Evolutionary conservation across 345 rosid species (phyloP), one percentile per base, ranked within the genome.

Genomic region (Litchi chinensis): DNA sequence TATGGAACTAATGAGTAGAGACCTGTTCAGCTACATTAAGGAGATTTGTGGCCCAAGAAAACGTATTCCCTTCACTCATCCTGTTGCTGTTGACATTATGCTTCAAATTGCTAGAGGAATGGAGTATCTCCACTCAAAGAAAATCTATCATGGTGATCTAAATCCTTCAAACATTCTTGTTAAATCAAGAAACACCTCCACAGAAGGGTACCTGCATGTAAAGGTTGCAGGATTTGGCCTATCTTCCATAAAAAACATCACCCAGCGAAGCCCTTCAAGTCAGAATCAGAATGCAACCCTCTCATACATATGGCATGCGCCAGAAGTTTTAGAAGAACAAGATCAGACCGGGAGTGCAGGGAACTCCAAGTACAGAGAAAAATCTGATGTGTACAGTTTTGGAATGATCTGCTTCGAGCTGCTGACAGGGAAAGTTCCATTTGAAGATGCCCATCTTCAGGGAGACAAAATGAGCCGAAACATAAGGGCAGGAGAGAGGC

Each of bases 381-480:
- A 93, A 81, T 84, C 95, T 2, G 99, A 95, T 69, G 94, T 93
- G 22, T 95, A 92, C 76, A 93, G 99, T 77, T 95, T 91, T 15
- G 98, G 91, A 39, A 95, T 93, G 99, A 74, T 95, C 60, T 91
- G 95, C 86, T 95, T 94, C 68, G 91, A 90, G 93, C 94, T 95
- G 69, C 73, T 95, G 54, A 93, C 98, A 0, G 97, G 99, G 39
- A 90, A 93, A 81, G 88, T 89, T 24, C 94, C 98, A 10, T 95
- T 95, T 50, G 98, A 92, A 73, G 98, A 92, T 71, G 79, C 91
- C 48, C 97, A 95, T 77, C 91, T 93, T 80, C 95, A 94, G 82
- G 98, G 97, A 50, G 97, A 92, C 56, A 93, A 93, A 82, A 91
- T 91, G 97, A 89, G 91, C 68, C 84, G 90, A 82, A 95, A 93